Evolutionary conservation across 768 basidiomycete genomes (phyloP), one percentile per base, ranked within the genome.

Genomic region (Xerocomellus chrysenteron): DNA sequence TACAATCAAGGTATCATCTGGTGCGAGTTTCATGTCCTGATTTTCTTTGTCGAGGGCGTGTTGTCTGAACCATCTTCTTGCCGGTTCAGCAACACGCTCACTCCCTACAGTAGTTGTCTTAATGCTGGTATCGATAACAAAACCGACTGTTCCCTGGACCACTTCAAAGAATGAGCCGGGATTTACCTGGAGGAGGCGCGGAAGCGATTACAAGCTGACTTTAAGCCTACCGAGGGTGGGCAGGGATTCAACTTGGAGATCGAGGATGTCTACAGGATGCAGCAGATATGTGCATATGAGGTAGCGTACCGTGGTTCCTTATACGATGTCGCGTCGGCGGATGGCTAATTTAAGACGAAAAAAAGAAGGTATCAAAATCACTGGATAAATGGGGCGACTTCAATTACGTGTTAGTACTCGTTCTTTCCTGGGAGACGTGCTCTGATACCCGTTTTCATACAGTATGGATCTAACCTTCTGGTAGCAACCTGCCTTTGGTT

Each of bases 331-430:
- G 11, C n/a, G 7, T 37, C 9, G 21, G 21, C 21, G 21, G 21
- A 21, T 21, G 21, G 21, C 21, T 21, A 21, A 21, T 2, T 21
- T 21, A 21, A 21, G 21, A 21, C 21, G 21, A 21, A 21, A 21
- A n/a, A 21, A 21, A 21, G 21, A 21, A 21, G 21, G 21, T 21
- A 21, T 21, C 2, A 21, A 21, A 21, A 21, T 21, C 21, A 21
- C 21, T 1, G 21, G 86, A 91, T 43, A 94, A 96, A 72, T 98
- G 94, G 94, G 87, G 90, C 67, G 93, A 92, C 0, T 96, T 94
- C 69, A 82, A 92, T 68, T 96, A 97, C 59, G 80, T 88, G 84
- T 91, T 61, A 54, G 87, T 75, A 2, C 7, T 41, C 13, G 26
- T 42, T 14, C 19, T 28, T 43, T 26, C 5, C 30, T 39, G 21